Evolutionary conservation across 306 rosid species (phyloP).

Genomic region (Prunus mume): DNA sequence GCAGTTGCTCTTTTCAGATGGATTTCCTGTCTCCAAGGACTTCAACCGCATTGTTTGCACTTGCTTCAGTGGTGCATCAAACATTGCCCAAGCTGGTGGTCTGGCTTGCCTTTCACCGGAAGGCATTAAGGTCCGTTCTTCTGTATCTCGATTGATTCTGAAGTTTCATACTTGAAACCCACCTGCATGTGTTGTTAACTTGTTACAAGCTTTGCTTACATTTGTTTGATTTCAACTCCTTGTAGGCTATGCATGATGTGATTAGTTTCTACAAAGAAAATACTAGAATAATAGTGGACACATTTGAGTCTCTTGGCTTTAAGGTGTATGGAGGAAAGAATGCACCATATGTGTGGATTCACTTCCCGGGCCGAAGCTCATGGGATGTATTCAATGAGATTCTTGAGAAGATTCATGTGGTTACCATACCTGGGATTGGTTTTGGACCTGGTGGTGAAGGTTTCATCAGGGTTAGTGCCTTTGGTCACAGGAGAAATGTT

Average conservation of each 20-base stretch:
- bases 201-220: not conserved
- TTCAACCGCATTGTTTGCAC: conserved; percentile 85
- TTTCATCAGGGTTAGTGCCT: conserved; percentile 84
- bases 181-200: not conserved
- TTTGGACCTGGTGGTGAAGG: conserved; percentile 98
- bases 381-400: conserved; percentile 96
- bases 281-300: conserved; percentile 66
- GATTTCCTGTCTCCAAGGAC: conserved; percentile 87
- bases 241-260: conserved; percentile 79
- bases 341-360: conserved; percentile 98
- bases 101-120: conserved; percentile 91
- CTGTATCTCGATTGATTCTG: not conserved
- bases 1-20: conserved; percentile 77
- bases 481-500: conserved; percentile 76
- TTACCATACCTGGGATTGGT: conserved; percentile 95
- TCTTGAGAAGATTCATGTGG: conserved; percentile 91
- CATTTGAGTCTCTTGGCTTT: conserved; percentile 90
- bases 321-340: conserved; percentile 87
- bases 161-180: not conserved
- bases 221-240: not conserved
- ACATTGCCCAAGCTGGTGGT: conserved; percentile 88
- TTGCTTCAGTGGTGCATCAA: conserved; percentile 96
- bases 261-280: conserved; percentile 94
- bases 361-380: conserved; percentile 75
- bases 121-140: conserved; percentile 66